Base-by-base conservation (phyloP, 768 basidiomycete genomes). In the Mycena vitilis region DNA sequence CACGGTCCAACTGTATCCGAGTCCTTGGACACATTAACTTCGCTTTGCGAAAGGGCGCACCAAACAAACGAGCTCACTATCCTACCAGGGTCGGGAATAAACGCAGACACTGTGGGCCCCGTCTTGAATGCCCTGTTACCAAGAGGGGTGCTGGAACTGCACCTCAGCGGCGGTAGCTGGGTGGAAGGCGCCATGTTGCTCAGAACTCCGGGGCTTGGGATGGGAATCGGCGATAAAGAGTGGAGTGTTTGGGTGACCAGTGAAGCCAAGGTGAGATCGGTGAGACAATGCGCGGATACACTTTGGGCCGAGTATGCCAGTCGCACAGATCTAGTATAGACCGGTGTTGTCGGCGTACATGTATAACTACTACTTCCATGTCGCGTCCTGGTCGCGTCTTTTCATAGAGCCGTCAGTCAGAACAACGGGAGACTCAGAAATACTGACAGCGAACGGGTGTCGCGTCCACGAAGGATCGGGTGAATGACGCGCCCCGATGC, bases 41-140 rank as follows among this genome's bases (percentile, higher is more conserved):
- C 78, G 48, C 76, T 89, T 37, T 81, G 84, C 66, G 75, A 75
- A 25, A 75, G 71, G 45, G 78, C 80, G 56, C 78, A 80, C 60
- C 70, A 77, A n/a, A 79, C n/a, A 78, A 80, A 16, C 78, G 80
- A 78, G 4, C 73, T 85, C 51, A 82, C 79, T 11, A 85, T 95
- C 56, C 85, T 95, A 69, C 90, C 92, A 4, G 94, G 94, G 5
- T 91, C 92, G 13, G 93, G 94, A 1, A 88, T 95, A 62, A 93
- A 91, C 71, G 75, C 83, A 9, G 73, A 80, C 11, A 93, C 87
- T 1, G 79, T 90, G n/a, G 75, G 79, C 1, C 59, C 71, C 13
- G 53, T 95, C 40, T 79, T 93, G 57, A 73, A 82, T 23, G 71
- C 78, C 22, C 80, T 94, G 44, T 72, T 88, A 25, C 86, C 88